phyloP scores from a whole-genome alignment of 2,329 filamentous ascomycete species.

The Alternaria conjuncta region DNA sequence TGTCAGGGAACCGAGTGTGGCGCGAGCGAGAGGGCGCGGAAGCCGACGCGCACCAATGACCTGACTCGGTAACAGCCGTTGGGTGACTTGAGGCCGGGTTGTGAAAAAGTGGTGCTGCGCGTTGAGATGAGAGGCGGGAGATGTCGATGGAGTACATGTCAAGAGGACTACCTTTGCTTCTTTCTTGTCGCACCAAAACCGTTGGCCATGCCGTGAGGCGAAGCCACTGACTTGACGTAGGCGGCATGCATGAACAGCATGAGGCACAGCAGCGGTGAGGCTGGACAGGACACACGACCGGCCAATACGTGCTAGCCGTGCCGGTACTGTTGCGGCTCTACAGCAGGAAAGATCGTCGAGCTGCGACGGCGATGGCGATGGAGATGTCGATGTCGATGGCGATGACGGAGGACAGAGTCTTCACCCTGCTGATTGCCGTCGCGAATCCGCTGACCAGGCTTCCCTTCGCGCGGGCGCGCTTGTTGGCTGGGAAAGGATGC shows the following conservation, averaged over 20 bases:
- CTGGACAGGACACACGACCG: slow-evolving; percentile 1
- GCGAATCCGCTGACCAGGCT: neutral
- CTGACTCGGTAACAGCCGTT: slow-evolving; percentile 3
- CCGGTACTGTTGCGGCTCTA: neutral
- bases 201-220: slow-evolving; percentile 8
- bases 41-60: slow-evolving; percentile 7
- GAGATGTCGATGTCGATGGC: neutral
- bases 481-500: slow-evolving; percentile 4
- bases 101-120: slow-evolving; percentile 1
- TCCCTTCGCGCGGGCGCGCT: slow-evolving; percentile 5
- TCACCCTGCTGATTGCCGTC: neutral
- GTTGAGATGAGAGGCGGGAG: neutral
- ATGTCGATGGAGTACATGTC: neutral
- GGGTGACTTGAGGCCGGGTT: neutral
- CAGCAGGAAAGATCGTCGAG: slow-evolving; percentile 1
- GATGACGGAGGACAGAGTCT: neutral
- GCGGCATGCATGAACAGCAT: neutral
- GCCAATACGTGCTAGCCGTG: neutral
- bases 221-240: neutral
- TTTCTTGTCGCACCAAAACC: neutral
- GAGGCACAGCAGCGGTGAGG: slow-evolving; percentile 15
- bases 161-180: neutral
- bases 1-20: slow-evolving; percentile 11
- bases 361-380: neutral
- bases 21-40: slow-evolving; percentile 10